Evolutionary conservation across 371 early-diverging fungal species (phyloP).

Genomic region (Entomophthora muscae): DNA sequence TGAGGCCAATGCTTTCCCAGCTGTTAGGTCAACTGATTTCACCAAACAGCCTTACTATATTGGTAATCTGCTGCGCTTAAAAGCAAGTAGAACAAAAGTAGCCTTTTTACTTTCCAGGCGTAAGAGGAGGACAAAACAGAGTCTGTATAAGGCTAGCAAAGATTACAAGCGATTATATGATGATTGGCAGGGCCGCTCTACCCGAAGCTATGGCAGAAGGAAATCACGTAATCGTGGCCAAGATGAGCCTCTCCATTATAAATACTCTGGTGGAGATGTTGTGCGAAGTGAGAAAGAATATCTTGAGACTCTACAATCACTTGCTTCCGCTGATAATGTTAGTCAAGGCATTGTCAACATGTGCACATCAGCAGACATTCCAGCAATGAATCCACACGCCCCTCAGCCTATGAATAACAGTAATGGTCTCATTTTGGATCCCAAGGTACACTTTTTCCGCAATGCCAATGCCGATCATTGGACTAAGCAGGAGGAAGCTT

Average conservation of each 20-base stretch:
- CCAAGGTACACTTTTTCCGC: conserved; percentile 1
- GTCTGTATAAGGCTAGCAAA: neutral
- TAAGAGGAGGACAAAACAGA: neutral
- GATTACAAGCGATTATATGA: neutral
- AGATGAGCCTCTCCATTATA: neutral
- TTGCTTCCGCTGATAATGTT: conserved; percentile 1
- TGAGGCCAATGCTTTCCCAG: neutral
- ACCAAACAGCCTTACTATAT: neutral
- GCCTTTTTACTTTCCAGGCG: neutral
- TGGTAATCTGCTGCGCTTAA: neutral
- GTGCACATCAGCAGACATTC: neutral
- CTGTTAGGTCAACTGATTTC: neutral
- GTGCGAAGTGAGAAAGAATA: conserved; percentile 5
- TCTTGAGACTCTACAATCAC: neutral
- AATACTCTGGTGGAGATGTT: neutral
- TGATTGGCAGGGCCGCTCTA: neutral
- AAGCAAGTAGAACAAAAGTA: neutral
- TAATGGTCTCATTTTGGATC: neutral
- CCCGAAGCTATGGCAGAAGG: neutral
- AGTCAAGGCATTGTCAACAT: neutral
- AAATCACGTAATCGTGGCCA: neutral
- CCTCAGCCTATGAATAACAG: neutral
- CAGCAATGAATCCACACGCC: neutral
- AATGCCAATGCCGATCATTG: conserved; percentile 28
- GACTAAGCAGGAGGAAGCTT: conserved; percentile 60